Percentiles rank a stretch among this genome's conserved stretches.
These are phyloP conservation scores for Thalassiosira ordinaria DNA, from an alignment of 352 stramenopile species.

Conservation along the genomic window DNA sequence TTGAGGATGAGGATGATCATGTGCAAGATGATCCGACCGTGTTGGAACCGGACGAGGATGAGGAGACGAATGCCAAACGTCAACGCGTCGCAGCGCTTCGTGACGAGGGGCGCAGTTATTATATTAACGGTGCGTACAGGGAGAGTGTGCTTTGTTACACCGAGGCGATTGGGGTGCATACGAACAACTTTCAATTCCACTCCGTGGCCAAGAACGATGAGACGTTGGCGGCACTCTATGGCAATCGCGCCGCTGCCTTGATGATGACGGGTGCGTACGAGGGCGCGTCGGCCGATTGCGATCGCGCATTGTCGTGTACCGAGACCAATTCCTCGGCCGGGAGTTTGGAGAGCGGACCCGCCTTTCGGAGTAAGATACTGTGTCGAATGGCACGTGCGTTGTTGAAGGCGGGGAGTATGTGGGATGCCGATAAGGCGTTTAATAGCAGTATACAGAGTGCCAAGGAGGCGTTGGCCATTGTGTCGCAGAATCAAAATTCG, in stretches of 20 bases:
- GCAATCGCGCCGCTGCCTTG: slow-evolving; percentile 77
- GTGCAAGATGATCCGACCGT: background rate
- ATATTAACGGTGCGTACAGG: slow-evolving; percentile 61
- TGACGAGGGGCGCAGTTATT: slow-evolving; percentile 54
- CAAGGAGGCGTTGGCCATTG: slow-evolving; percentile 31
- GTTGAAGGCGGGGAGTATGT: slow-evolving; percentile 66
- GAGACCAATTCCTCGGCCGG: slow-evolving; percentile 18
- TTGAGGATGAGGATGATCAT: slow-evolving; percentile 5
- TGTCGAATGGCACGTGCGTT: slow-evolving; percentile 62
- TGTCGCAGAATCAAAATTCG: too few species aligned
- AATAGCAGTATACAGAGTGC: slow-evolving; percentile 54
- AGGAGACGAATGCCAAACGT: slow-evolving; percentile 17
- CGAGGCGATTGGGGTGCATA: slow-evolving; percentile 58
- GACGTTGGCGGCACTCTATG: slow-evolving; percentile 66
- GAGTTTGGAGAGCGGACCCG: slow-evolving; percentile 55
- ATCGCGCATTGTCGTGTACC: slow-evolving; percentile 54
- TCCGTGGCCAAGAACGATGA: slow-evolving; percentile 42
- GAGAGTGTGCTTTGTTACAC: slow-evolving; percentile 65
- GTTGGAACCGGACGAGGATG: slow-evolving; percentile 4
- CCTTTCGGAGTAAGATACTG: slow-evolving; percentile 67
- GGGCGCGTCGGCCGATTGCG: slow-evolving; percentile 65
- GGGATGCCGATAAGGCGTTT: slow-evolving; percentile 64
- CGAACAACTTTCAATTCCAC: slow-evolving; percentile 20
- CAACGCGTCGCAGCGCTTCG: slow-evolving; percentile 43
- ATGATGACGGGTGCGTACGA: slow-evolving; percentile 76